A percentile compares a stretch with the other conserved stretches of the same genome.
phyloP scores from a whole-genome alignment of 345 rosid genomes.

The Moricandia moricandioides region DNA sequence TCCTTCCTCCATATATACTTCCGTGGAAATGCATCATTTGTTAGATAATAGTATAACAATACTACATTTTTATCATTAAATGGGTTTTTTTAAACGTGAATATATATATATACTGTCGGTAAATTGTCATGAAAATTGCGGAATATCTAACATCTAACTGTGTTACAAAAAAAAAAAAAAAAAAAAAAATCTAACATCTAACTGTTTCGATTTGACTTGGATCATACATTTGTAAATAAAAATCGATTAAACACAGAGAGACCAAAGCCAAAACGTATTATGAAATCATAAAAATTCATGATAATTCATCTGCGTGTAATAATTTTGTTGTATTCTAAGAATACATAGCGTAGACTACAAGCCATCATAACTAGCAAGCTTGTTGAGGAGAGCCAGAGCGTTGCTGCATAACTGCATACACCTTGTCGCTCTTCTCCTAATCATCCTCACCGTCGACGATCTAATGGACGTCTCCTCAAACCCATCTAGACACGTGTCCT shows the following conservation, averaged over 20 bases:
- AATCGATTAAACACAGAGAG: not conserved
- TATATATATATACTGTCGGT: not conserved
- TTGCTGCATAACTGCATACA: constrained; percentile 65
- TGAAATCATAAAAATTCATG: not conserved
- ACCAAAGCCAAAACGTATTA: not conserved
- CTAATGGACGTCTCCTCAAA: constrained; percentile 40
- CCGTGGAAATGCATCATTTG: not conserved
- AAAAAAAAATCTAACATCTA: not conserved
- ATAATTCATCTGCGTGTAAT: not conserved
- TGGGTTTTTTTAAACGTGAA: too few relatives aligned
- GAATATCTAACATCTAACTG: not conserved
- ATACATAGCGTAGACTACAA: constrained; percentile 15
- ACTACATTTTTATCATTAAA: too few relatives aligned
- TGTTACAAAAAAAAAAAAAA: too few relatives aligned
- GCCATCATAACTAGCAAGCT: constrained; percentile 64
- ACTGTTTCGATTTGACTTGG: not conserved
- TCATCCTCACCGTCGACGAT: constrained; percentile 34
- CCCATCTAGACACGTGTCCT: constrained; percentile 76
- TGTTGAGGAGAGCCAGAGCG: constrained; percentile 74
- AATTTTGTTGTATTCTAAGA: not conserved
- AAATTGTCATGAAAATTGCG: not conserved
- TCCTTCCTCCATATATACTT: not conserved
- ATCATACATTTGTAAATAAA: not conserved
- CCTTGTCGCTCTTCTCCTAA: constrained; percentile 43
- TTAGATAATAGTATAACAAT: too few relatives aligned